Base-by-base conservation (phyloP, 352 stramenopile species). In the Phytophthora ramorum region DNA sequence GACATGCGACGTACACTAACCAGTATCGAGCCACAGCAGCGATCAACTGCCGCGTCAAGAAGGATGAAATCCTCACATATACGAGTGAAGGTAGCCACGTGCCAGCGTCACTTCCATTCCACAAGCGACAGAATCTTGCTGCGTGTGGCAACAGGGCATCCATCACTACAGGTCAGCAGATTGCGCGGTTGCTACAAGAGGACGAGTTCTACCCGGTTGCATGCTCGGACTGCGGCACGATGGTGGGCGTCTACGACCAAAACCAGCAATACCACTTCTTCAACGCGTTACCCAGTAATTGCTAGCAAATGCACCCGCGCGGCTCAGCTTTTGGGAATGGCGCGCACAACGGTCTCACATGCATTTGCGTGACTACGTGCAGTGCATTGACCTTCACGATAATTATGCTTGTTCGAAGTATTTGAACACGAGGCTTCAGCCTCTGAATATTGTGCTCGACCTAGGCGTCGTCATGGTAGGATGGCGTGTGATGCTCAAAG, bases 221-320 rank as follows among this genome's bases (percentile, higher is more conserved):
- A 35, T 95, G 86, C 58, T 92, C 86, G 0, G 86, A 95, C 57
- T 95, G 86, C 53, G 71, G 76, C 44, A 95, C 86, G 2, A 85
- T 78, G 16, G 86, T 92, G 14, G 86, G 82, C 19, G 83, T 92
- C 7, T 91, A 80, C 61, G 85, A 93, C 56, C 68, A 30, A 10
- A 47, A 84, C 12, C 72, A 82, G 65, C 71, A 81, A 38, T 93
- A 83, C 55, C 83, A 93, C 55, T 93, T 93, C 53, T 93, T 93
- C 63, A 93, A 93, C 69, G 73, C 83, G 22, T 71, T 93, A 58
- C 85, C 85, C 14, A 91, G 84, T 56, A 86, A 75, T 46, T 80
- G 56, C 51, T 84, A 82, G 58, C 16, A 22, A 48, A 34, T 43
- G 16, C 12, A 43, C n/a, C 12, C 14, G 14, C 3, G 13, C 26